Percentiles rank a stretch among this genome's conserved stretches.
These are phyloP conservation scores for Petunia secreta DNA, from an alignment of 257 asterid genomes.

Conservation along the genomic window DNA sequence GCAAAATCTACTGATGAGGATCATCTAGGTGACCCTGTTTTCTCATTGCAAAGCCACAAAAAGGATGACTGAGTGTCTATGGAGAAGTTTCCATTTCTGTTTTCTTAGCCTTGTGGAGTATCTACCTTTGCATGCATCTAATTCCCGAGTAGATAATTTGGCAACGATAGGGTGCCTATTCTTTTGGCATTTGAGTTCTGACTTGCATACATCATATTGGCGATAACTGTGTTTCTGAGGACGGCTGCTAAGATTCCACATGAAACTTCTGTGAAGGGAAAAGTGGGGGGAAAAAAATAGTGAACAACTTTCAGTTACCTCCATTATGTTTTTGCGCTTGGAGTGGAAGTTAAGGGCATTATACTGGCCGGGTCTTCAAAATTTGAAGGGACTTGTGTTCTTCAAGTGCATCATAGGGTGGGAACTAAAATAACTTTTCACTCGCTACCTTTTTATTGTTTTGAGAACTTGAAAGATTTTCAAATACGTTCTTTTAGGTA, in stretches of 20 bases:
- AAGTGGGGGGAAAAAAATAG: not conserved
- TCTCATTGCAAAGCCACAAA: constrained; percentile 52
- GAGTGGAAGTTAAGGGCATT: not conserved
- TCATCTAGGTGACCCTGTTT: constrained; percentile 35
- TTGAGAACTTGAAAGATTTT: not conserved
- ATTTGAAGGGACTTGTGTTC: not conserved
- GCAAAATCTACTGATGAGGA: constrained; percentile 21
- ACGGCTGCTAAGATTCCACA: constrained; percentile 2
- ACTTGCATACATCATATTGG: constrained; percentile 1
- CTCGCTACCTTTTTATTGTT: not conserved
- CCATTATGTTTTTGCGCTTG: not conserved
- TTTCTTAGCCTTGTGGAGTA: constrained; percentile 16
- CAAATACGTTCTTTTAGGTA: not conserved
- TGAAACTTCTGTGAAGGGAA: not conserved
- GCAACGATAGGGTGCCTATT: constrained; percentile 35
- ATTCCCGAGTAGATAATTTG: constrained; percentile 27
- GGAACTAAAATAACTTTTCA: not conserved
- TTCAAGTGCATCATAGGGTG: not conserved
- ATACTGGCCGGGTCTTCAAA: not conserved
- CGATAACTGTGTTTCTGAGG: not conserved
- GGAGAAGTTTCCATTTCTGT: constrained; percentile 10
- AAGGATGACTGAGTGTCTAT: constrained; percentile 27
- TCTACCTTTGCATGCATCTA: constrained; percentile 15
- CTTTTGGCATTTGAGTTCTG: constrained; percentile 29
- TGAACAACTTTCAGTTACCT: not conserved